phyloP scores from a whole-genome alignment of 306 rosid species.

The Elaeagnus macrophylla region DNA sequence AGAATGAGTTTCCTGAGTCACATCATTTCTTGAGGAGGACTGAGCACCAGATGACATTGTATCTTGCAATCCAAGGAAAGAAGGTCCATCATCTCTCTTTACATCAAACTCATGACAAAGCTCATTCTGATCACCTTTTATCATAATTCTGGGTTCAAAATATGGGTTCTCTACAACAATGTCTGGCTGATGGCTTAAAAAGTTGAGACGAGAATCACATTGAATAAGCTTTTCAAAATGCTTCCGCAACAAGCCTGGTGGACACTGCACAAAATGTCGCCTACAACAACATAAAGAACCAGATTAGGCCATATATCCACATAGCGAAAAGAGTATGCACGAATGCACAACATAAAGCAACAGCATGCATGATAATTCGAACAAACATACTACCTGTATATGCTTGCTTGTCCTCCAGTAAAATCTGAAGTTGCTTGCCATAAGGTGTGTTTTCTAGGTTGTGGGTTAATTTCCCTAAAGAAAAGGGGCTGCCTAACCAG shows the following conservation, averaged over 20 bases:
- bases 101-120: constrained; percentile 25
- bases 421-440: constrained; percentile 85
- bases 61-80: constrained; percentile 38
- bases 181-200: constrained; percentile 57
- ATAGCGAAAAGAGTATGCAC: not conserved
- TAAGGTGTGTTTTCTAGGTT: constrained; percentile 83
- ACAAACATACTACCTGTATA: constrained; percentile 38
- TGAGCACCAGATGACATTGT: constrained; percentile 53
- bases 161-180: constrained; percentile 55
- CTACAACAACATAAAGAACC: constrained; percentile 24
- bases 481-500: constrained; percentile 72
- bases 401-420: constrained; percentile 68
- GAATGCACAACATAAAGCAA: no score
- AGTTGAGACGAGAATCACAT: constrained; percentile 73
- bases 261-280: constrained; percentile 64
- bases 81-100: constrained; percentile 29
- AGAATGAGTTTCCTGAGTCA: constrained; percentile 45
- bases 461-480: constrained; percentile 83
- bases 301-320: constrained; percentile 3
- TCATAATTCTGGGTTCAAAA: constrained; percentile 41
- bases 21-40: constrained; percentile 54
- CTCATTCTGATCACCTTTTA: constrained; percentile 31
- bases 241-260: constrained; percentile 56
- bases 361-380: not conserved
- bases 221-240: constrained; percentile 78